phyloP scores from a whole-genome alignment of 441 rosid species.

The Pelargonium cotyledonis region DNA sequence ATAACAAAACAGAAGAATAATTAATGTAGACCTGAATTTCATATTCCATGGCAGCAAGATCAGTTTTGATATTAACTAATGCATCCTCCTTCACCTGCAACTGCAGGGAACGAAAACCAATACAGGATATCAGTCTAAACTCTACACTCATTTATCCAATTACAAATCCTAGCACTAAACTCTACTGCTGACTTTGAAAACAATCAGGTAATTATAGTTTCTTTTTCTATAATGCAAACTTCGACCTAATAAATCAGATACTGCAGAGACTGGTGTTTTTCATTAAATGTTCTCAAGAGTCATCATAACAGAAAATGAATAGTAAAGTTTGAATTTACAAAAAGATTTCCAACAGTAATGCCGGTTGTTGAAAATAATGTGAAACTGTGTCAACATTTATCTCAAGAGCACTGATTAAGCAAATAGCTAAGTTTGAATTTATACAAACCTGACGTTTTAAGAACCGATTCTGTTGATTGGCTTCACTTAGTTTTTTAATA shows the following conservation, averaged over 20 bases:
- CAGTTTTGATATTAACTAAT: slow-evolving; percentile 57
- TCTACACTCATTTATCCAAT: neutral
- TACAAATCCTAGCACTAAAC: neutral
- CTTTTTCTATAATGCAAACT: no score
- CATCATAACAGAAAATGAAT: no score
- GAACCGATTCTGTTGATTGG: slow-evolving; percentile 81
- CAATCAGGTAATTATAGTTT: neutral
- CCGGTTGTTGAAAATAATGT: no score
- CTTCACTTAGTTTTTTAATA: slow-evolving; percentile 70
- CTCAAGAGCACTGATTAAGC: neutral
- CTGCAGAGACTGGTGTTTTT: no score
- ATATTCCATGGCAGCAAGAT: slow-evolving; percentile 72
- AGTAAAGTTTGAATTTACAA: neutral
- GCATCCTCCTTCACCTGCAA: slow-evolving; percentile 52
- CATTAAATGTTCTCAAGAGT: no score
- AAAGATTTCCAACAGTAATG: neutral
- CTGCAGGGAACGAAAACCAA: slow-evolving; percentile 30
- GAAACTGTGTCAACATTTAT: neutral
- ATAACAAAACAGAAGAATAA: slow-evolving; percentile 10
- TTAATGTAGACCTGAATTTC: slow-evolving; percentile 60
- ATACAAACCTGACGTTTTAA: slow-evolving; percentile 73
- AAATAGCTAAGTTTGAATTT: neutral
- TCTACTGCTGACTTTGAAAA: neutral
- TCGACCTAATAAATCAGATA: no score
- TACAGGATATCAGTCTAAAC: slow-evolving; percentile 9